phyloP scores from a whole-genome alignment of 1,284 basidiomycete species.

The Cystobasidium pallidum region DNA sequence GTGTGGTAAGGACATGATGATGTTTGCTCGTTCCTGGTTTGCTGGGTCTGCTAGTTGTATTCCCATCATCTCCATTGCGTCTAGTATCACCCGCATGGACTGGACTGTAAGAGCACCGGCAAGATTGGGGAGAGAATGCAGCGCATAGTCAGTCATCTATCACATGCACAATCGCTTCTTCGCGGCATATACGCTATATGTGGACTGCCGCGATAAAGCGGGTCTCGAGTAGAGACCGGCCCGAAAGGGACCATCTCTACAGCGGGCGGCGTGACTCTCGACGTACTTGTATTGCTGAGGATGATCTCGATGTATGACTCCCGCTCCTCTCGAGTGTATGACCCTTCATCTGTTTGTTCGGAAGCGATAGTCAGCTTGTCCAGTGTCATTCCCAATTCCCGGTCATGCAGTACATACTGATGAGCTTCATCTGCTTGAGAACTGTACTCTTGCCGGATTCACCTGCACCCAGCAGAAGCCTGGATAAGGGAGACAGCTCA shows the following conservation, averaged over 20 bases:
- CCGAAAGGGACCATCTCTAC: not conserved
- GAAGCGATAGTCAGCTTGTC: not conserved
- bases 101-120: constrained; percentile 45
- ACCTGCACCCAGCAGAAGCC: constrained; percentile 71
- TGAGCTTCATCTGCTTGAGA: constrained; percentile 95
- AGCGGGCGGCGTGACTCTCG: too few species aligned
- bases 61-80: constrained; percentile 79
- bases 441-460: constrained; percentile 91
- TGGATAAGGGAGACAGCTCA: not conserved
- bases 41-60: constrained; percentile 65
- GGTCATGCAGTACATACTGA: constrained; percentile 62
- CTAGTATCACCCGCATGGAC: constrained; percentile 66
- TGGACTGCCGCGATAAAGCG: not conserved
- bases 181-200: not conserved
- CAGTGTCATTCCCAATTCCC: not conserved
- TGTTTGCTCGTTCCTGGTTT: constrained; percentile 74
- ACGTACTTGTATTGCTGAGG: constrained; percentile 75
- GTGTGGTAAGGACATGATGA: constrained; percentile 77
- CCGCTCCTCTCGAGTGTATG: constrained; percentile 87
- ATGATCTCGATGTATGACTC: constrained; percentile 98
- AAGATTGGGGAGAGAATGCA: not conserved
- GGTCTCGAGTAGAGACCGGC: not conserved
- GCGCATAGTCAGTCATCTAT: not conserved
- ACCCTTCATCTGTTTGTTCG: constrained; percentile 55
- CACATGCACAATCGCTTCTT: not conserved